Evolutionary conservation across 129 eudicot genomes (phyloP), one percentile per base, ranked within the genome.

Genomic region (Tagetes patula): DNA sequence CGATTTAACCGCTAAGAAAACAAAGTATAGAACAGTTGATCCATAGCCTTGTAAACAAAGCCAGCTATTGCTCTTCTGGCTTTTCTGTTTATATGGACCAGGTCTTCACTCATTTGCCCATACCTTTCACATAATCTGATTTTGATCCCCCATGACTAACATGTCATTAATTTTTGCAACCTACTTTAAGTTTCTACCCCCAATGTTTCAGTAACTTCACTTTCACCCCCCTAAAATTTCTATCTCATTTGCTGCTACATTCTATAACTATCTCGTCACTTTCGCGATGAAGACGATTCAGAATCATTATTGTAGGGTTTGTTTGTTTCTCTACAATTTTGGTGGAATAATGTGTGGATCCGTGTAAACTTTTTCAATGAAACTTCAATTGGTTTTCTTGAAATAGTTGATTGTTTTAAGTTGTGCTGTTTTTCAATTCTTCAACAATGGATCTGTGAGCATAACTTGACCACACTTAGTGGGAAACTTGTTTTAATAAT

Each of bases 41-140:
- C 77, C 76, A 63, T 62, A 11, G 59, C 37, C 30, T 62, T 36
- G 55, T 53, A 63, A 52, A 63, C n/a, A 70, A 3, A 62, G 72
- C 77, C 82, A 78, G 77, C 77, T 78, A 60, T 78, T 71, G 72
- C 72, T 52, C 77, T 33, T 41, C 82, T 78, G 82, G 82, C 72
- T 62, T 62, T 62, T 78, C 72, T 63, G 72, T 56, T 64, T 34
- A 20, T 54, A 20, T 54, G 69, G 77, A 71, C 82, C 77, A 6
- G 30, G 82, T 78, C 77, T 45, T 78, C 81, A 34, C 70, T 77
- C 71, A 4, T 30, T 30, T 49, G 32, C 59, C 77, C 58, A 63
- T 78, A 77, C 31, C 41, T 78, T 71, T 78, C 82, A 76, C 53
- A 53, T 33, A 36, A 33, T 34, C 42, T 33, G 65, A 27, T 27